Conservation (phyloP, 2,329 filamentous ascomycete species). For the Trichoderma simmonsii region DNA sequence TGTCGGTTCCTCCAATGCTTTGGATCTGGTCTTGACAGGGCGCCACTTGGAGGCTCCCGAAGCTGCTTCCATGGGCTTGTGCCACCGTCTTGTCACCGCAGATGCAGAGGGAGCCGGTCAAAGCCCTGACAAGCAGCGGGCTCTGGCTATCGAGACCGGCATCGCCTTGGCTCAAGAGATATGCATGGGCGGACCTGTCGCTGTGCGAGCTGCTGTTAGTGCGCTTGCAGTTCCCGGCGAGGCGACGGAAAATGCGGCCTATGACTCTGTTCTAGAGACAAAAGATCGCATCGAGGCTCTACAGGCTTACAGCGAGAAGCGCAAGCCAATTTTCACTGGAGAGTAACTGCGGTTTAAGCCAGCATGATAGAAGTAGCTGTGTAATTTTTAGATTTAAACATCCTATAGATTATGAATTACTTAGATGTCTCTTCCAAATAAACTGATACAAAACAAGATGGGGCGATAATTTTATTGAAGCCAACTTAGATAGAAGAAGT, state of each 20-base stretch:
- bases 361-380: no score
- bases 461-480: neutral
- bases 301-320: neutral
- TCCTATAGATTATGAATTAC: no score
- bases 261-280: neutral
- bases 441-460: neutral
- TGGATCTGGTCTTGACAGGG: neutral
- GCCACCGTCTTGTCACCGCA: neutral
- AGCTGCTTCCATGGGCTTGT: neutral
- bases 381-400: neutral
- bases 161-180: slow-evolving; percentile 40
- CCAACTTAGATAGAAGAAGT: neutral
- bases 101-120: neutral
- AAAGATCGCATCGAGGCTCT: neutral
- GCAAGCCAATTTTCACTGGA: no score
- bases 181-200: slow-evolving; percentile 86
- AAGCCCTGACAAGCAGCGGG: neutral
- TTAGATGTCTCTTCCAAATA: neutral
- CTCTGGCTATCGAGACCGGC: neutral
- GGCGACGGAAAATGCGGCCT: neutral
- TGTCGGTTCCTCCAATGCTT: neutral
- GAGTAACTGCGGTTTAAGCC: no score
- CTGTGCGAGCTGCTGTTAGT: slow-evolving; percentile 72
- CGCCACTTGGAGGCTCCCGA: neutral
- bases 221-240: slow-evolving; percentile 56